These are phyloP conservation scores for Setomelanomma holmii DNA, from an alignment of 2,329 filamentous ascomycete species.

Conservation along the genomic window DNA sequence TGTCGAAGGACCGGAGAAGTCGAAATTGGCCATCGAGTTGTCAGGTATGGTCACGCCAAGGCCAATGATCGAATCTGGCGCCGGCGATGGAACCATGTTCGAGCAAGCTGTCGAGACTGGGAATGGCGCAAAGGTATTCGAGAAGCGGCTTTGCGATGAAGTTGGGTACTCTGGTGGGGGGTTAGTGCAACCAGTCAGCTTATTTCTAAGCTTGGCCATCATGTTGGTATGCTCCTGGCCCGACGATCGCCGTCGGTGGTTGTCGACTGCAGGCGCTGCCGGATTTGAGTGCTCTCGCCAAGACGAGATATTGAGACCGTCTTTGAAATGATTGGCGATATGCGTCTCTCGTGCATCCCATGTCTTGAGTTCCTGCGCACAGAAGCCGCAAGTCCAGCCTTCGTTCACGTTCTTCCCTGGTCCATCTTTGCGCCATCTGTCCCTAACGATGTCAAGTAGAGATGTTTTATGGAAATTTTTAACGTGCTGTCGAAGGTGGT, in stretches of 20 bases:
- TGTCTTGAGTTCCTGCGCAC: slow-evolving; percentile 24
- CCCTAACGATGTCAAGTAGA: slow-evolving; percentile 30
- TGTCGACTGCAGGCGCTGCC: not conserved
- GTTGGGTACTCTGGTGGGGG: not conserved
- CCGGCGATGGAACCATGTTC: not conserved
- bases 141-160: not conserved
- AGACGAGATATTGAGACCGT: slow-evolving; percentile 36
- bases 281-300: slow-evolving; percentile 25
- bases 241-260: not conserved
- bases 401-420: slow-evolving; percentile 16
- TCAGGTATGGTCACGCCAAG: not conserved
- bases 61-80: not conserved
- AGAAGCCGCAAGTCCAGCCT: slow-evolving; percentile 44
- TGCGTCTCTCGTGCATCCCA: slow-evolving; percentile 43
- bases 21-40: not conserved
- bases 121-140: not conserved
- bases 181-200: not conserved
- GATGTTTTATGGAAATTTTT: slow-evolving; percentile 41
- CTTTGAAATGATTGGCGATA: slow-evolving; percentile 43
- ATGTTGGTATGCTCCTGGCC: not conserved
- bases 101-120: not conserved
- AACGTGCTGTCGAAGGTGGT: slow-evolving; percentile 44
- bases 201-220: not conserved
- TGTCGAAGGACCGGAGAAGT: not conserved
- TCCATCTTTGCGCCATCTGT: slow-evolving; percentile 36